These are phyloP conservation scores for Vinca minor DNA, from an alignment of 257 asterid genomes.

Conservation along the genomic window DNA sequence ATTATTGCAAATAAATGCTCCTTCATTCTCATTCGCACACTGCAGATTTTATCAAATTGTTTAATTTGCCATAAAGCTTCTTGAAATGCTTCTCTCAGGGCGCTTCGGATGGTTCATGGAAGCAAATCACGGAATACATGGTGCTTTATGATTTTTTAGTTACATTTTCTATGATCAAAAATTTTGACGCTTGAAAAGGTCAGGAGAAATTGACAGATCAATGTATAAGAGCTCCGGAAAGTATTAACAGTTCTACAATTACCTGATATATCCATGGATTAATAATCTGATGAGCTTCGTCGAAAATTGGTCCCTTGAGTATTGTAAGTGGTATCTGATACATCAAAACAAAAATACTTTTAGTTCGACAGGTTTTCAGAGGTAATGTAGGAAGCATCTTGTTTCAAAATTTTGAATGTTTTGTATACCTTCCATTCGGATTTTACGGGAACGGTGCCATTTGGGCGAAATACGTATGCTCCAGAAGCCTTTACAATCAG, in stretches of 20 bases:
- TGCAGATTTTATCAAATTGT: neutral
- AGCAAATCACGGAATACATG: neutral
- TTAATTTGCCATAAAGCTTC: neutral
- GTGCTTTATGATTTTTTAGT: neutral
- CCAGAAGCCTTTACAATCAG: conserved; percentile 63
- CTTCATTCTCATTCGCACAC: neutral
- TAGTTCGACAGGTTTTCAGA: neutral
- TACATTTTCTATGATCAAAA: neutral
- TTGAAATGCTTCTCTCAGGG: too few relatives aligned
- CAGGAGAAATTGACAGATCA: neutral
- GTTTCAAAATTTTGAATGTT: neutral
- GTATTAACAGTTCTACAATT: neutral
- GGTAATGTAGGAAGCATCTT: conserved; percentile 4
- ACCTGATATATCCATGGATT: conserved; percentile 96
- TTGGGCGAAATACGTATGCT: conserved; percentile 88
- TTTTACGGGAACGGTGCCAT: conserved; percentile 47
- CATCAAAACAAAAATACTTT: conserved; percentile 3
- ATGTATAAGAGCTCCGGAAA: neutral
- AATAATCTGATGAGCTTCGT: conserved; percentile 84
- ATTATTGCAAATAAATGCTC: neutral
- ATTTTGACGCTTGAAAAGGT: neutral
- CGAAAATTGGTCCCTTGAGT: conserved; percentile 65
- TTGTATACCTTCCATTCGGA: conserved; percentile 44
- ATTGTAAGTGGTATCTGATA: conserved; percentile 48
- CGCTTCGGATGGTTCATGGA: neutral